Percentiles rank a stretch among this genome's conserved stretches.
phyloP scores from a whole-genome alignment of 306 rosid species.

The peach (Prunus persica) region DNA sequence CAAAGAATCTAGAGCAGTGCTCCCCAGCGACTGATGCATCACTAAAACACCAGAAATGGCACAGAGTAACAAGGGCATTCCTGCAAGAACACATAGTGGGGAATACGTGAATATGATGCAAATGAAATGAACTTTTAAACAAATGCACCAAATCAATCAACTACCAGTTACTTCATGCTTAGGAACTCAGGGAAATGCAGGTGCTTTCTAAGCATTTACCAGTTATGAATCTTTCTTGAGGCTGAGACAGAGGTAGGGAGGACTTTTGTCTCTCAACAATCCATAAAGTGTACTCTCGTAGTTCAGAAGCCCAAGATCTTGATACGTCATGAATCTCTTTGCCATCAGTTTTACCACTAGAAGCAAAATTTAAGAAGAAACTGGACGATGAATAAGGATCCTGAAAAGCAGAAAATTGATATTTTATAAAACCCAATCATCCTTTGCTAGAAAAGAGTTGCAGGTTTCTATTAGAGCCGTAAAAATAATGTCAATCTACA shows the following conservation, averaged over 20 bases:
- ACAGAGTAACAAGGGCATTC: constrained; percentile 62
- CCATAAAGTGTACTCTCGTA: constrained; percentile 57
- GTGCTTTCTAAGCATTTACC: constrained; percentile 43
- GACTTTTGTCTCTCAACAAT: constrained; percentile 65
- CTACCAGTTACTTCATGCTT: too few relatives aligned
- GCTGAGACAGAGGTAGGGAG: constrained; percentile 40
- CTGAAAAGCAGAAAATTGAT: constrained; percentile 48
- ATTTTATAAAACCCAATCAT: constrained; percentile 10
- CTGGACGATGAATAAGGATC: constrained; percentile 48
- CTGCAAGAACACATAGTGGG: constrained; percentile 41
- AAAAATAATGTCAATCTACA: background rate
- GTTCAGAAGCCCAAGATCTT: constrained; percentile 61
- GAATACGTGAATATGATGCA: constrained; percentile 23
- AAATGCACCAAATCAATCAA: constrained; percentile 12
- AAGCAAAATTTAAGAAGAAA: constrained; percentile 50
- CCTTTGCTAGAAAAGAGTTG: constrained; percentile 21
- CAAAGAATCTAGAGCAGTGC: constrained; percentile 61
- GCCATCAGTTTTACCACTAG: constrained; percentile 27
- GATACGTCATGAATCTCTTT: constrained; percentile 39
- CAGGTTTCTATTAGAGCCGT: background rate
- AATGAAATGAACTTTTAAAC: constrained; percentile 13
- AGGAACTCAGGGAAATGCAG: background rate
- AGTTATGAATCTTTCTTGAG: constrained; percentile 58
- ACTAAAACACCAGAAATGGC: constrained; percentile 65
- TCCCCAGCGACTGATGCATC: constrained; percentile 61